Conservation (phyloP, 2,329 filamentous ascomycete genomes). For the Chaetomiaceae sp. region DNA sequence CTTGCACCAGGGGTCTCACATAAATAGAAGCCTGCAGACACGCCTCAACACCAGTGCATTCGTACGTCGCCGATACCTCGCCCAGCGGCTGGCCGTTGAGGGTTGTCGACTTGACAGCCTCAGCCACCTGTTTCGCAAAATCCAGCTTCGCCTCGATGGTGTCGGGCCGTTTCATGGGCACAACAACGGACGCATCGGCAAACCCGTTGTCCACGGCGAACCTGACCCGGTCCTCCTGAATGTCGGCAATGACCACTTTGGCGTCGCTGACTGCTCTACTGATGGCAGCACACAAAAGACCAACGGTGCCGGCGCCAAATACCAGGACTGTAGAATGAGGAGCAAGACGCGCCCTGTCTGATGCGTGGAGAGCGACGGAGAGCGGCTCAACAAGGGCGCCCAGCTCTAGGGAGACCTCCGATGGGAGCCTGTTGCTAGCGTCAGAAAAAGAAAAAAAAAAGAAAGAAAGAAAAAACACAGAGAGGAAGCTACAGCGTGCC, state of each 20-base stretch:
- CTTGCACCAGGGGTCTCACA: too few species aligned
- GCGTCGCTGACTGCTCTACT: slow-evolving; percentile 42
- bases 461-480: too few species aligned
- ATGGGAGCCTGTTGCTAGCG: slow-evolving; percentile 40
- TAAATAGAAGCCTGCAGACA: slow-evolving; percentile 74
- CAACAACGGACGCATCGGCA: slow-evolving; percentile 49
- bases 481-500: background rate
- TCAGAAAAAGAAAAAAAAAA: too few species aligned
- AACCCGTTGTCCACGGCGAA: slow-evolving; percentile 55
- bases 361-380: slow-evolving; percentile 56
- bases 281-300: slow-evolving; percentile 57
- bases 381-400: slow-evolving; percentile 59
- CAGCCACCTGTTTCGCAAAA: slow-evolving; percentile 48
- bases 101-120: slow-evolving; percentile 36
- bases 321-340: slow-evolving; percentile 46
- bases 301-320: slow-evolving; percentile 58
- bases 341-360: slow-evolving; percentile 42
- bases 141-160: slow-evolving; percentile 50
- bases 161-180: slow-evolving; percentile 46
- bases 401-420: slow-evolving; percentile 44
- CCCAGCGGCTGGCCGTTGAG: slow-evolving; percentile 44
- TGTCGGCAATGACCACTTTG: slow-evolving; percentile 51
- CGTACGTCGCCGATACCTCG: slow-evolving; percentile 65
- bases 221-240: slow-evolving; percentile 51
- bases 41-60: slow-evolving; percentile 74